These are phyloP conservation scores for Malus hybrid DNA, from an alignment of 331 rosid species.

Conservation along the genomic window DNA sequence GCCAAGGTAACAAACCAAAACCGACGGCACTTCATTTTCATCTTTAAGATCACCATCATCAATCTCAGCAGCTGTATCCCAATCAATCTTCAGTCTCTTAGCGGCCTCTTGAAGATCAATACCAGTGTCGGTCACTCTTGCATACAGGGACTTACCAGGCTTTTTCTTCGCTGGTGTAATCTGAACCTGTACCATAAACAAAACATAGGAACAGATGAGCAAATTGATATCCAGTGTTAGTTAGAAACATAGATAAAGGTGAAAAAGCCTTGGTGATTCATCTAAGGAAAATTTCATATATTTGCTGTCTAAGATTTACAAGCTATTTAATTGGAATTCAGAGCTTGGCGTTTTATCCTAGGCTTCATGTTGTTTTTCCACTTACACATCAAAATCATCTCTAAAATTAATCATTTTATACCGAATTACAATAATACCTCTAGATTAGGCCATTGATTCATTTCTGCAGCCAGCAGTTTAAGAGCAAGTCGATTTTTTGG, in stretches of 20 bases:
- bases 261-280: neutral
- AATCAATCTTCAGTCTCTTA: slow-evolving; percentile 66
- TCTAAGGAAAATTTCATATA: slow-evolving; percentile 2
- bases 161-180: slow-evolving; percentile 49
- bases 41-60: slow-evolving; percentile 41
- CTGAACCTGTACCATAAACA: slow-evolving; percentile 28
- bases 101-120: slow-evolving; percentile 74
- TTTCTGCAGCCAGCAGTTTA: slow-evolving; percentile 73
- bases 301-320: neutral
- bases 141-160: slow-evolving; percentile 75
- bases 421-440: slow-evolving; percentile 53
- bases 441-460: slow-evolving; percentile 77
- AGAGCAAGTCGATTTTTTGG: slow-evolving; percentile 62
- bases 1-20: slow-evolving; percentile 55
- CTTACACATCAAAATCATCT: neutral
- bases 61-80: slow-evolving; percentile 95
- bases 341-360: neutral
- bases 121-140: slow-evolving; percentile 83
- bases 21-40: slow-evolving; percentile 71
- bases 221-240: neutral
- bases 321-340: neutral
- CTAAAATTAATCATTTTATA: neutral
- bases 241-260: neutral
- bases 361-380: neutral
- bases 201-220: neutral